phyloP scores from a whole-genome alignment of 371 early-diverging fungal species.

The Mucor piriformis region DNA sequence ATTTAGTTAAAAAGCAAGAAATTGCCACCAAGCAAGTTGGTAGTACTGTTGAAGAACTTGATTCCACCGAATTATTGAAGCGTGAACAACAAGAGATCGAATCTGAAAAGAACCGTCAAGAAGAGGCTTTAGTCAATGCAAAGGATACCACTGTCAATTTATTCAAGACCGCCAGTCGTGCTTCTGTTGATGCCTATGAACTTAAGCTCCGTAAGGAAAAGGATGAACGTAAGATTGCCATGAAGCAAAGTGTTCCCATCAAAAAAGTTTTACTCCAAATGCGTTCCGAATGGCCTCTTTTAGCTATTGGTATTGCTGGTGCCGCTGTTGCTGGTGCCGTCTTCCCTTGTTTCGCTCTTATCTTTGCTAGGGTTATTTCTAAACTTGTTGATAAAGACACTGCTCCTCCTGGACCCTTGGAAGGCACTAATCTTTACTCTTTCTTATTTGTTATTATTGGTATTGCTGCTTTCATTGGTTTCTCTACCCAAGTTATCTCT shows the following conservation, averaged over 20 bases:
- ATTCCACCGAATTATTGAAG: conserved; percentile 34
- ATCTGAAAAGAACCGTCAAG: conserved; percentile 14
- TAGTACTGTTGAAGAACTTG: conserved; percentile 20
- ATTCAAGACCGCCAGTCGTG: conserved; percentile 37
- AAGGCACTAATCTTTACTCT: conserved; percentile 73
- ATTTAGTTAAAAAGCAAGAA: conserved; percentile 62
- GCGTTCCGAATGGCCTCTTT: conserved; percentile 42
- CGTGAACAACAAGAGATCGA: conserved; percentile 44
- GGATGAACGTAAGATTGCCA: conserved; percentile 42
- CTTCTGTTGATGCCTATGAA: conserved; percentile 52
- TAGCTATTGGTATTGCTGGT: conserved; percentile 46
- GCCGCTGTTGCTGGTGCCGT: conserved; percentile 62
- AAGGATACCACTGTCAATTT: conserved; percentile 27
- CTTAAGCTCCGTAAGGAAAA: conserved; percentile 50
- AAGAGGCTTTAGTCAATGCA: conserved; percentile 27
- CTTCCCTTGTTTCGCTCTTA: conserved; percentile 55
- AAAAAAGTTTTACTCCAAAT: conserved; percentile 39
- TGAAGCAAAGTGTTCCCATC: conserved; percentile 54
- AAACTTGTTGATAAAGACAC: conserved; percentile 22
- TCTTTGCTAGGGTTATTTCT: conserved; percentile 48
- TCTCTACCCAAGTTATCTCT: conserved; percentile 38
- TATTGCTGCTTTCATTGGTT: conserved; percentile 51
- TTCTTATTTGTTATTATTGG: conserved; percentile 76
- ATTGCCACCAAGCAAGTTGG: conserved; percentile 39
- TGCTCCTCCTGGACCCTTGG: conserved; percentile 38